Evolutionary conservation across 176 grass and related monocot genomes (phyloP), one percentile per base, ranked within the genome.

Genomic region (Carex pumila): DNA sequence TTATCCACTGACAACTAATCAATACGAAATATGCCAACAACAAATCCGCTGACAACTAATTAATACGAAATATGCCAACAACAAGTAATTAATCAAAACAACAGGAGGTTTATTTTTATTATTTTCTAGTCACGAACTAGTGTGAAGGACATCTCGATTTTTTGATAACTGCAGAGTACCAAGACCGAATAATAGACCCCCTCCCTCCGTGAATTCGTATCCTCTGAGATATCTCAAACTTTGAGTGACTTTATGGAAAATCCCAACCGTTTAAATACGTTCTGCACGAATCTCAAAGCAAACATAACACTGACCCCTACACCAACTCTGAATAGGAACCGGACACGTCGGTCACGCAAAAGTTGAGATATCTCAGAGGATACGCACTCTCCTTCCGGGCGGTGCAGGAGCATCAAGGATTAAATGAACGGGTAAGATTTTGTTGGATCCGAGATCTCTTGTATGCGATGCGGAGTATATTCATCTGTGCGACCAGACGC

Each of bases 401-500:
- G 12, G 43, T n/a, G 39, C 37, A 43, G 17, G 17, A 0, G 34
- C 8, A 71, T 79, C 25, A 79, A 31, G 50, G 8, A 58, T 41
- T 71, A 79, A 59, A 79, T 18, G 52, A 79, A 79, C 75, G 75
- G 75, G 34, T 34, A 17, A 79, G 75, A 79, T 79, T 58, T 36
- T 32, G 13, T 79, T 7, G 12, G 7, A 22, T 59, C 15, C n/a
- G 75, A 79, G 30, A 79, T 79, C 75, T 59, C 55, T 30, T 5
- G 2, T 57, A 79, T 59, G 47, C 52, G 34, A 50, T 5, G 19
- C 39, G 32, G 39, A 12, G 68, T 72, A 62, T 72, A 72, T 72
- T 72, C 34, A 32, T 72, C 39, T 45, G 25, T 25, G n/a, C 6
- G 36, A 47, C 68, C 18, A 19, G 2, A 19, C 17, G 39, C 17